phyloP scores from a whole-genome alignment of 306 rosid species.

The Oxytropis ochrocephala region DNA sequence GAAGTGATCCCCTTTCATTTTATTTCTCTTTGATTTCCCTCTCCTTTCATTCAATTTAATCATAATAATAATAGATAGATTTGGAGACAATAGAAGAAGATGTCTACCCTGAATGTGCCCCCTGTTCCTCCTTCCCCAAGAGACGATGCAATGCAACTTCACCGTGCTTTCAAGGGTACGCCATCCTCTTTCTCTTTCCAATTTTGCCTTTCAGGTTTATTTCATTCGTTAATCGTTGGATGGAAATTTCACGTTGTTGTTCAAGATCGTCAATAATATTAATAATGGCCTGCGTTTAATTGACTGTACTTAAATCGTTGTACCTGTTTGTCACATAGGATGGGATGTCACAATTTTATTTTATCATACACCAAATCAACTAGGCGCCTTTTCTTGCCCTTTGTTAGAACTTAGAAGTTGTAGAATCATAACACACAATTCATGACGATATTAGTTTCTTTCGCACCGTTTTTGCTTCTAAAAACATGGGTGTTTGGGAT shows the following conservation, averaged over 20 bases:
- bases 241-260: background rate
- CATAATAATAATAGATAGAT: too few relatives aligned
- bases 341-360: background rate
- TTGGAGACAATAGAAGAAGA: background rate
- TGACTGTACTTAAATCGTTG: too few relatives aligned
- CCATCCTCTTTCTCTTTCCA: background rate
- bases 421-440: too few relatives aligned
- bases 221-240: background rate
- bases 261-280: background rate
- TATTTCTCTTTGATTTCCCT: background rate
- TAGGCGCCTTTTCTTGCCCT: background rate
- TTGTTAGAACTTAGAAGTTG: too few relatives aligned
- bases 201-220: background rate
- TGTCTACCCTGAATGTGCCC: slow-evolving; percentile 44
- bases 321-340: background rate
- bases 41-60: background rate
- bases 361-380: background rate
- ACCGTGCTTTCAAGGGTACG: slow-evolving; percentile 74
- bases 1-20: background rate
- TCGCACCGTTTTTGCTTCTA: background rate
- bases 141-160: slow-evolving; percentile 58
- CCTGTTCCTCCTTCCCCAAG: slow-evolving; percentile 56
- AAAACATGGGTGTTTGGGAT: too few relatives aligned
- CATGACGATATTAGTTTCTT: background rate
- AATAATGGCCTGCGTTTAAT: background rate